Evolutionary conservation across 2,329 filamentous ascomycete species (phyloP).

Genomic region (Fusarium liriodendri): DNA sequence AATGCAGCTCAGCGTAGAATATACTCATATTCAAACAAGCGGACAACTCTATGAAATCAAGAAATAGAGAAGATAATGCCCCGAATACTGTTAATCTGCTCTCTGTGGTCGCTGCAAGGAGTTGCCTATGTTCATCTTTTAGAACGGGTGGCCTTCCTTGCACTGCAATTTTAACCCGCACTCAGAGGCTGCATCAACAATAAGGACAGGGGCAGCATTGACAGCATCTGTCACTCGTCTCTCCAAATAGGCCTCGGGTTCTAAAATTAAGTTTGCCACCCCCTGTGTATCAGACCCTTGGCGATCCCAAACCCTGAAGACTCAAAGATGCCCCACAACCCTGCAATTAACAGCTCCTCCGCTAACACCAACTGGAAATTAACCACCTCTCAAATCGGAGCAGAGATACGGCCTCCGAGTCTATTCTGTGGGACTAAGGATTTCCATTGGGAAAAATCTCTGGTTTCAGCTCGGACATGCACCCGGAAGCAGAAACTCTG

Average conservation of each 20-base stretch:
- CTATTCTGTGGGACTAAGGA: background rate
- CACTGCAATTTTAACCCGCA: background rate
- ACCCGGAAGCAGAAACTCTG: conserved; percentile 16
- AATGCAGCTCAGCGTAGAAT: background rate
- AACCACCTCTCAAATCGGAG: background rate
- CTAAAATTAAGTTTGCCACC: background rate
- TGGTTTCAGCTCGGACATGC: background rate
- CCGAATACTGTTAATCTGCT: background rate
- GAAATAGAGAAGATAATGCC: background rate
- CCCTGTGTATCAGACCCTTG: conserved; percentile 4
- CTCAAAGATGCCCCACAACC: background rate
- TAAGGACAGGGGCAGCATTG: background rate
- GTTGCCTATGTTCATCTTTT: too few species aligned
- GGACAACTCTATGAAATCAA: background rate
- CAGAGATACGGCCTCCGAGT: background rate
- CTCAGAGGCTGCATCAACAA: background rate
- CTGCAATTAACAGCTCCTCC: background rate
- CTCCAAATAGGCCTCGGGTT: background rate
- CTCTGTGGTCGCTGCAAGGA: background rate
- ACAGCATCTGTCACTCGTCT: background rate
- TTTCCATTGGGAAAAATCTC: background rate
- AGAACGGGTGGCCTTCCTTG: too few species aligned
- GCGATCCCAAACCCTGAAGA: background rate
- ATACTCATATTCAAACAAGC: too few species aligned
- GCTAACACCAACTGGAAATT: background rate